Conservation (phyloP, 164 flowering plant species). For the Santalum album region DNA sequence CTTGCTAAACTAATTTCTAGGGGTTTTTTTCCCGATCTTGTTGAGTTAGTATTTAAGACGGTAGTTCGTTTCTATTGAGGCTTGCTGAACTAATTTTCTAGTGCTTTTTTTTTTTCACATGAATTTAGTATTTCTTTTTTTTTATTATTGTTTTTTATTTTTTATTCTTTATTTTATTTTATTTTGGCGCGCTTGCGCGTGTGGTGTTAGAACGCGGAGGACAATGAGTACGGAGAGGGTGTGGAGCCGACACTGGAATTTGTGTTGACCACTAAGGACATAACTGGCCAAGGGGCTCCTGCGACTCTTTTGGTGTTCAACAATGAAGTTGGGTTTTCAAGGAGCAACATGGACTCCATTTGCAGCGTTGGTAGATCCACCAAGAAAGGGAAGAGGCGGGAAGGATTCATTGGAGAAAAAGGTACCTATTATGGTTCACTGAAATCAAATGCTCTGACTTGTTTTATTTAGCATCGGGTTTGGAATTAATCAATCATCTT, state of each 20-base stretch:
- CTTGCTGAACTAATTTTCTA: too few relatives aligned
- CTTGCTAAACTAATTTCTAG: too few relatives aligned
- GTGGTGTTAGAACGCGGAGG: conserved; percentile 55
- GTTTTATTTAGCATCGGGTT: too few relatives aligned
- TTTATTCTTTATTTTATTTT: neutral
- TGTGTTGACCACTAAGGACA: conserved; percentile 46
- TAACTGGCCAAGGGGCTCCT: conserved; percentile 54
- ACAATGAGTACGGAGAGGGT: conserved; percentile 45
- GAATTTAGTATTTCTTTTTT: neutral
- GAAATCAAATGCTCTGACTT: too few relatives aligned
- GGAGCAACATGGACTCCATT: conserved; percentile 51
- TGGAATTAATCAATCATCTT: too few relatives aligned
- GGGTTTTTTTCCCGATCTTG: too few relatives aligned
- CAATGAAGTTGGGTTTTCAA: conserved; percentile 56
- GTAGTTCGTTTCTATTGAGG: too few relatives aligned
- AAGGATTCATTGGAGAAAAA: conserved; percentile 69
- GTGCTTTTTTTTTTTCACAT: too few relatives aligned
- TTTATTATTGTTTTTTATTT: neutral
- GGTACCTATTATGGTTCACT: conserved; percentile 25
- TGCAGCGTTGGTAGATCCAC: conserved; percentile 64
- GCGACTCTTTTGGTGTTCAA: conserved; percentile 56
- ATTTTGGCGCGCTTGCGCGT: neutral
- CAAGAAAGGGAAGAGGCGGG: conserved; percentile 44
- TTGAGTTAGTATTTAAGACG: too few relatives aligned
- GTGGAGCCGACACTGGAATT: conserved; percentile 60